A percentile compares a stretch with the other conserved stretches of the same genome.
Conservation (phyloP, 768 basidiomycete species). For the Macrolepiota dolichaula region DNA sequence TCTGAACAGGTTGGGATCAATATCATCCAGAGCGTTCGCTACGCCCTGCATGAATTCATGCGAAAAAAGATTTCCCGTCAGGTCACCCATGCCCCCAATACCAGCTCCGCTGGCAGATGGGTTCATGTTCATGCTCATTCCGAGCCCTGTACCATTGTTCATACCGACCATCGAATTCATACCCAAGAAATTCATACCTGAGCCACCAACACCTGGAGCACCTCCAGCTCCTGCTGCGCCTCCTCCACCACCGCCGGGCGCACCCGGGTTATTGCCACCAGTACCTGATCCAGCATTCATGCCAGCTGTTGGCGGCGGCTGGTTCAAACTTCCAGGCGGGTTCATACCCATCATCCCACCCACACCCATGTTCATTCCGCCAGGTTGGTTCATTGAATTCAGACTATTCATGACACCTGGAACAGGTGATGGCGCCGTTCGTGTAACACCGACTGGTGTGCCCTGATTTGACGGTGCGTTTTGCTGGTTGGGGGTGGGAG, state of each 20-base stretch:
- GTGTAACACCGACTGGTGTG: constrained; percentile 4
- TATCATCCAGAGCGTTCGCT: constrained; percentile 14
- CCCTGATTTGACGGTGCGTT: constrained; percentile 9
- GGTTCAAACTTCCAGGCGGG: constrained; percentile 3
- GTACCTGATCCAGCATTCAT: not conserved
- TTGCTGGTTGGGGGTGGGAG: constrained; percentile 6
- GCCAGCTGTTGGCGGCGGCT: not conserved
- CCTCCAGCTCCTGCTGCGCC: not conserved
- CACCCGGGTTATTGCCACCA: not conserved
- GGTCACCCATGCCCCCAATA: constrained; percentile 9
- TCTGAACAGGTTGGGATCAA: constrained; percentile 37
- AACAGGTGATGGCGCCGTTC: constrained; percentile 7
- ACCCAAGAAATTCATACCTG: constrained; percentile 14
- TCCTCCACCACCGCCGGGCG: not conserved
- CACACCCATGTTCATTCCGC: constrained; percentile 5
- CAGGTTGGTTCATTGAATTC: constrained; percentile 6
- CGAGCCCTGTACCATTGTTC: constrained; percentile 11
- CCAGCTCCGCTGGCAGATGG: constrained; percentile 4
- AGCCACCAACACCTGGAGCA: not conserved
- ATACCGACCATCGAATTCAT: constrained; percentile 13
- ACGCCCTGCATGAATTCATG: constrained; percentile 13
- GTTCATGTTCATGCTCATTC: constrained; percentile 11
- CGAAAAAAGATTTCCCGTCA: constrained; percentile 6
- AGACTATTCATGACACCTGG: constrained; percentile 8
- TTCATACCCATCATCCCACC: constrained; percentile 10